Conservation (phyloP, 2,329 filamentous ascomycete genomes). For the Aspergillus vadensis region DNA sequence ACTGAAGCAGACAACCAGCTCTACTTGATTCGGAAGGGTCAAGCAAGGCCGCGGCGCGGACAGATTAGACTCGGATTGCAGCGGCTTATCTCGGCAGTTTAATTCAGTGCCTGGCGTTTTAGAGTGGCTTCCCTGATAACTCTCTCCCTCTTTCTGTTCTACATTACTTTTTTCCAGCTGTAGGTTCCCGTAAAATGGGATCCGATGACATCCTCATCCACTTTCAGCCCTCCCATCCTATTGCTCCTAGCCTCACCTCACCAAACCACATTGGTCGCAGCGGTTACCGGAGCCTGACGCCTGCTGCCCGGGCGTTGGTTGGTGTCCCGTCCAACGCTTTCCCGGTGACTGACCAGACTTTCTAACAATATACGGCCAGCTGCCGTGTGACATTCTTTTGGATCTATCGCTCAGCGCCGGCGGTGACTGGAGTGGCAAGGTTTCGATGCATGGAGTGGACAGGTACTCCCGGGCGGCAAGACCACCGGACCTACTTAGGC, state of each 20-base stretch:
- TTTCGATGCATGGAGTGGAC: constrained; percentile 4
- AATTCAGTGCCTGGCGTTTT: background rate
- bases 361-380: background rate
- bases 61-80: background rate
- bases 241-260: background rate
- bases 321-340: constrained; percentile 1
- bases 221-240: constrained; percentile 2
- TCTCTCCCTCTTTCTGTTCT: too few relatives aligned
- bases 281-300: background rate
- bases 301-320: constrained; percentile 8
- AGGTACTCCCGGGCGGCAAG: constrained; percentile 1
- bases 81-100: constrained; percentile 3
- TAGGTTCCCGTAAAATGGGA: background rate
- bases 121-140: too few relatives aligned
- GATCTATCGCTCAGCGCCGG: constrained; percentile 4
- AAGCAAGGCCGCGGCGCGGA: background rate
- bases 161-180: background rate
- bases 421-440: constrained; percentile 6
- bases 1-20: background rate
- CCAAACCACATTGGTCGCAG: background rate
- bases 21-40: background rate
- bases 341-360: background rate
- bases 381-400: constrained; percentile 10
- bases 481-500: background rate
- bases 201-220: background rate